Percentiles rank a stretch among this genome's conserved stretches.
These are phyloP conservation scores for Acanthamoeba comandoni DNA, from an alignment of 208 protist genomes.

Conservation along the genomic window DNA sequence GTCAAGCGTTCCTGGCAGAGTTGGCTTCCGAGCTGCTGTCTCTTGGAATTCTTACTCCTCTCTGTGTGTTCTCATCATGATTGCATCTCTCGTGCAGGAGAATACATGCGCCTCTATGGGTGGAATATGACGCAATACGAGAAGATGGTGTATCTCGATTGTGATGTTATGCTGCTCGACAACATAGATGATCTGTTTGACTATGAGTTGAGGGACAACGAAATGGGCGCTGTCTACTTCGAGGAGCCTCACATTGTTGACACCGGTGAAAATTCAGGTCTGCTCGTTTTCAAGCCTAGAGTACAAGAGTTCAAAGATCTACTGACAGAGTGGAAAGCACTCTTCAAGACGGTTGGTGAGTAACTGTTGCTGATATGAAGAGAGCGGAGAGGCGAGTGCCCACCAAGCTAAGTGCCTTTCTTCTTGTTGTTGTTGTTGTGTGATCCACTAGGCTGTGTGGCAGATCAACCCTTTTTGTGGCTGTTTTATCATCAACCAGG, in stretches of 20 bases:
- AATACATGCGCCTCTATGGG: constrained; percentile 38
- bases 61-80: background rate
- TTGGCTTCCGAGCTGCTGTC: background rate
- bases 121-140: constrained; percentile 55
- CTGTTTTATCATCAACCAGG: constrained; percentile 16
- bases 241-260: background rate
- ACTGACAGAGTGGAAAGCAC: constrained; percentile 18
- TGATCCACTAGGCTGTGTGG: constrained; percentile 41
- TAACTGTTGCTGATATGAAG: too few species aligned
- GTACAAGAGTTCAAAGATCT: background rate
- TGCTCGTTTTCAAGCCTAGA: background rate
- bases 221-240: constrained; percentile 3
- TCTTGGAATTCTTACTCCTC: background rate
- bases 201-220: background rate
- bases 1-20: constrained; percentile 7
- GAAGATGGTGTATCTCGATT: constrained; percentile 28
- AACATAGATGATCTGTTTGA: constrained; percentile 60
- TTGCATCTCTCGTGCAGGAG: background rate
- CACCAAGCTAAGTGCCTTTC: too few species aligned
- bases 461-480: constrained; percentile 13
- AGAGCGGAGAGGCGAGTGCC: too few species aligned
- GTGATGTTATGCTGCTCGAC: constrained; percentile 50
- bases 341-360: constrained; percentile 18
- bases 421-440: too few species aligned
- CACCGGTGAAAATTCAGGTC: constrained; percentile 7